Base-by-base conservation (phyloP, 2,329 filamentous ascomycete species). In the Helotiales sp. region DNA sequence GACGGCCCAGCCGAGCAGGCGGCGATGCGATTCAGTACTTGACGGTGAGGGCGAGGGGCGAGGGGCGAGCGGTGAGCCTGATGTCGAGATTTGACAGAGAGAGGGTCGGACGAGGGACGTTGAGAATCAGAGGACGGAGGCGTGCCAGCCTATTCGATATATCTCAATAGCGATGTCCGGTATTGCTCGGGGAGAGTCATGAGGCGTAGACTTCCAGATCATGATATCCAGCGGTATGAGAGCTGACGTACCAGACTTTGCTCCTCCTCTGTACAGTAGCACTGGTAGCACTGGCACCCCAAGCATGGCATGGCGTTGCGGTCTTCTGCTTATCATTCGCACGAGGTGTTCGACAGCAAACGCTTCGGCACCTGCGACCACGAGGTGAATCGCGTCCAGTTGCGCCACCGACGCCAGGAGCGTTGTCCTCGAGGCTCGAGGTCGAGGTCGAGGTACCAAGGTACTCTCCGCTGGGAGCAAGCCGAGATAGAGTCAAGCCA, bases 61-160 rank as follows among this genome's bases (percentile, higher is more conserved):
- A n/a, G n/a, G n/a, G n/a, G n/a, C n/a, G 44, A 55, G 52, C 52
- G 52, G 52, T 55, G 52, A 55, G 44, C 22, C 15, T 15, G 19
- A 12, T 27, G n/a, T 44, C 40, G 25, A 52, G 30, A 15, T 4
- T 24, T 27, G 44, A 36, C 27, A 47, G 40, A 54, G 44, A 36
- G 17, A 47, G 40, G 47, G 17, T 17, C 17, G 12, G 40, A 25
- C n/a, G 40, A 15, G 10, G 19, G 9, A 24, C 3, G 22, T 44
- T 24, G 40, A 44, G 27, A 12, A 44, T 44, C 40, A 44, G 22
- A 44, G 22, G 19, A n/a, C 10, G 40, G 36, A 44, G 40, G 40
- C 40, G 40, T 55, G 52, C 52, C 48, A 49, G 52, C 52, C 52
- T 9, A 29, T 49, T 40, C 36, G 33, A 42, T 17, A 24, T 22